Conservation (phyloP, 768 basidiomycete species). For the Pisolithus microcarpus region DNA sequence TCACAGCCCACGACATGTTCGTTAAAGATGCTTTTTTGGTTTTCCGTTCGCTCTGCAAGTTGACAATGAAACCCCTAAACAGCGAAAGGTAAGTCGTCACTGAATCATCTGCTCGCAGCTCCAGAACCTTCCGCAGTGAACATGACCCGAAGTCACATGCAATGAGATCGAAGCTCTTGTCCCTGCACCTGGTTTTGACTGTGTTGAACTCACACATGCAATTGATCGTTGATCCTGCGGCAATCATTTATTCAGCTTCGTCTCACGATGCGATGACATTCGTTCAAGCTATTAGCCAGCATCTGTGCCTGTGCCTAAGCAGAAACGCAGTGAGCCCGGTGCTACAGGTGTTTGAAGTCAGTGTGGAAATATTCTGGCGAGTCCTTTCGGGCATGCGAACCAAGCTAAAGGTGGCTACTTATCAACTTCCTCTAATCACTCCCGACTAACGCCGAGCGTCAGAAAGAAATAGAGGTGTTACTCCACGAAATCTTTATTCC, state of each 20-base stretch:
- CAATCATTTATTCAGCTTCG: conserved; percentile 89
- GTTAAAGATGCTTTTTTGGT: conserved; percentile 98
- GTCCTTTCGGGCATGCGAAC: conserved; percentile 91
- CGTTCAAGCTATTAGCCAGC: conserved; percentile 91
- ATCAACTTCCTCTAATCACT: conserved; percentile 1
- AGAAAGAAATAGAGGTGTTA: conserved; percentile 99
- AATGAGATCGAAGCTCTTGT: conserved; percentile 94
- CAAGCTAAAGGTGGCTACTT: conserved; percentile 72
- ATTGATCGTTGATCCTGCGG: conserved; percentile 78
- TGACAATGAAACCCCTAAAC: conserved; percentile 96
- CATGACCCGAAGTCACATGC: conserved; percentile 94
- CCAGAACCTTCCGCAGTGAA: conserved; percentile 49
- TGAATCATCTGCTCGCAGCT: conserved; percentile 1
- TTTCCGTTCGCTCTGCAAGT: conserved; percentile 92
- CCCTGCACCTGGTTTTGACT: conserved; percentile 88
- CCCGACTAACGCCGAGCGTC: conserved; percentile 10
- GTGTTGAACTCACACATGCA: conserved; percentile 88
- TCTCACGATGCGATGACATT: conserved; percentile 84
- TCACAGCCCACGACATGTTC: conserved; percentile 82
- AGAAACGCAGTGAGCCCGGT: conserved; percentile 95
- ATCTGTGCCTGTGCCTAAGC: conserved; percentile 86
- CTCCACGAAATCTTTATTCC: conserved; percentile 98
- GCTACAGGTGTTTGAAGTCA: conserved; percentile 94
- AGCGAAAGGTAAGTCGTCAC: conserved; percentile 67
- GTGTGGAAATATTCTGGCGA: conserved; percentile 98